phyloP scores from a whole-genome alignment of 2,329 filamentous ascomycete species.

The Pyrenophora seminiperda region DNA sequence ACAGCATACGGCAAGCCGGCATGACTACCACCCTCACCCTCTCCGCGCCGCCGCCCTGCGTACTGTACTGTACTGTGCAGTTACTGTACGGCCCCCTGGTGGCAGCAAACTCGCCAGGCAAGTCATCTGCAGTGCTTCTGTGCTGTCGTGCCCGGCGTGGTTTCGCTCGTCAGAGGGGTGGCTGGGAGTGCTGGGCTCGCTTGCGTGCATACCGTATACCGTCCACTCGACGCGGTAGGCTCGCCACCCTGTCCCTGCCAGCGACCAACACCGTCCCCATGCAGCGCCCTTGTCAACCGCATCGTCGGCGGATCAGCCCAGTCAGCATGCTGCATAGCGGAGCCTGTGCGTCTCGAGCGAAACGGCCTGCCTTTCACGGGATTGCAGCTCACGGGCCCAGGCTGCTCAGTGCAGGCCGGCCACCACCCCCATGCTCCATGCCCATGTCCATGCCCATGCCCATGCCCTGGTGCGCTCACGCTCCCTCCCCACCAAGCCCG shows the following conservation, averaged over 20 bases:
- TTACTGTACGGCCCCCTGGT: background rate
- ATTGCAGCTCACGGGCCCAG: slow-evolving; percentile 32
- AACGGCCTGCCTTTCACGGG: slow-evolving; percentile 30
- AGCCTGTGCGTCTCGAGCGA: slow-evolving; percentile 37
- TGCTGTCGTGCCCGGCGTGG: slow-evolving; percentile 22
- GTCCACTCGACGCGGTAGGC: slow-evolving; percentile 14
- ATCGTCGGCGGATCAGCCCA: slow-evolving; percentile 40
- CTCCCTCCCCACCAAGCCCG: slow-evolving; percentile 39
- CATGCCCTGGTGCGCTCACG: slow-evolving; percentile 32
- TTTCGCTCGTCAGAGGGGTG: slow-evolving; percentile 35
- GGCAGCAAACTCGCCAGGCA: slow-evolving; percentile 18
- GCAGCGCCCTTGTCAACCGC: slow-evolving; percentile 32
- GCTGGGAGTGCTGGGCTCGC: slow-evolving; percentile 36
- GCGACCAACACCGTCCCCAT: slow-evolving; percentile 20
- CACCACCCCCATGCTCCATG: slow-evolving; percentile 35
- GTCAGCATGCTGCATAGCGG: slow-evolving; percentile 35
- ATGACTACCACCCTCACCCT: too few species aligned
- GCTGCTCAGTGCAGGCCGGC: slow-evolving; percentile 33
- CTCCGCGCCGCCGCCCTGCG: too few species aligned
- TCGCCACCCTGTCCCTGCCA: slow-evolving; percentile 28
- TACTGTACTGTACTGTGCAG: too few species aligned
- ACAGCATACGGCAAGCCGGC: too few species aligned
- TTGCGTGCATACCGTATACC: slow-evolving; percentile 35
- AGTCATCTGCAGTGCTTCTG: slow-evolving; percentile 26
- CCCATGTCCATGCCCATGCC: too few species aligned